Percentiles rank a stretch among this genome's conserved stretches.
These are phyloP conservation scores for Opeltia flavorubescens DNA, from an alignment of 495 filamentous ascomycete species.

Conservation along the genomic window DNA sequence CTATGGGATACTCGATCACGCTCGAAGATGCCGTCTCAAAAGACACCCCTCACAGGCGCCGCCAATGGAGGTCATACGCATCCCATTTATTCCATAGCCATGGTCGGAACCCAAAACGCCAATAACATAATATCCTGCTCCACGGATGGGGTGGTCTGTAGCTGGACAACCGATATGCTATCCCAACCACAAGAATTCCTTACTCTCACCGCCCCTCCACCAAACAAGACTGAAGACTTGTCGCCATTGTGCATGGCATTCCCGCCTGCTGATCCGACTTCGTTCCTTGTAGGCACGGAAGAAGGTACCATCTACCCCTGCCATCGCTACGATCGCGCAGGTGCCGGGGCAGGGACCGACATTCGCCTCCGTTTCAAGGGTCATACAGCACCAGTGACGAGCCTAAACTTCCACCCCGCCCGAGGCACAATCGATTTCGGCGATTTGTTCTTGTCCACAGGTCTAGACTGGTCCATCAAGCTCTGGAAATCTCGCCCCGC, in stretches of 20 bases:
- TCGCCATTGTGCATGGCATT: slow-evolving; percentile 96
- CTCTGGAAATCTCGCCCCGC: slow-evolving; percentile 86
- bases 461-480: slow-evolving; percentile 92
- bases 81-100: slow-evolving; percentile 87
- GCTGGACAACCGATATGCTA: slow-evolving; percentile 96
- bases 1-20: slow-evolving; percentile 86
- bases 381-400: slow-evolving; percentile 91
- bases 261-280: slow-evolving; percentile 87
- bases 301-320: slow-evolving; percentile 92
- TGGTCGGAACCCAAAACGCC: slow-evolving; percentile 95
- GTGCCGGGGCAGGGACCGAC: slow-evolving; percentile 91
- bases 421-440: slow-evolving; percentile 88
- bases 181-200: slow-evolving; percentile 87
- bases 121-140: slow-evolving; percentile 95
- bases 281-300: slow-evolving; percentile 93
- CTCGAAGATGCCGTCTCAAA: slow-evolving; percentile 70
- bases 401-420: slow-evolving; percentile 84
- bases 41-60: slow-evolving; percentile 82
- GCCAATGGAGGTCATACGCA: slow-evolving; percentile 66
- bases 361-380: slow-evolving; percentile 68
- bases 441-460: slow-evolving; percentile 74
- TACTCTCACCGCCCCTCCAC: slow-evolving; percentile 69
- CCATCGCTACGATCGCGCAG: slow-evolving; percentile 91
- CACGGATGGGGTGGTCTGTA: slow-evolving; percentile 91
- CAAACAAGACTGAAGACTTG: slow-evolving; percentile 83